Evolutionary conservation across 2,329 filamentous ascomycete genomes (phyloP), one percentile per base, ranked within the genome.

Genomic region (Amesomyces nigricolor): DNA sequence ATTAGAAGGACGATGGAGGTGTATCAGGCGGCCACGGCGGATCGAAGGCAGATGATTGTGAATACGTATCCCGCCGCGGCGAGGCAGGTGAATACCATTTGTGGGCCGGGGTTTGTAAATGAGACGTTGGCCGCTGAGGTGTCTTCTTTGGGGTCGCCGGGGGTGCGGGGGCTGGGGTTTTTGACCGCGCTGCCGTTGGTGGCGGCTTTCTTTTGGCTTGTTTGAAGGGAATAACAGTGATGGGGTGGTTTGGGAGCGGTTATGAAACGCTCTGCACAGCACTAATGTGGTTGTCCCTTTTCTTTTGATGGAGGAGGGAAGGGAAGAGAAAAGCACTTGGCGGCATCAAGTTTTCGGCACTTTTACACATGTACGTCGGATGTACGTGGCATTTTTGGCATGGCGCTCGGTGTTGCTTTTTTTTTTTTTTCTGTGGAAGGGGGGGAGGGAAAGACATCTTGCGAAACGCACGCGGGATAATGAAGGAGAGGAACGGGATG

Each of bases 1-100:
- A 76, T 94, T 43, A 78, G 85, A 65, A 77, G 88, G 58, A 92
- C 88, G 4, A 95, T 97, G 90, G 78, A 78, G 26, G 80, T 95
- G 16, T 96, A 88, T 70, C 83, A 87, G 51, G 72, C 80, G 0
- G 86, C 86, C 30, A 83, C 88, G 0, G 76, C 79, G 13, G 82
- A 91, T 63, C 75, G 81, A 37, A 79, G 75, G 3, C 83, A 88
- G 62, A 80, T 83, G 7, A 78, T 97, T 46, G 80, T 81, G 26
- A 69, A 75, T 14, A 88, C 85, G 0, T 97, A 96, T 68, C 71
- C 78, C 5, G 65, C 73, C 9, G 90, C 91, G 0, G 91, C 92
- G 0, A 72, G 79, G 59, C 81, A 87, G 64, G 78, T 97, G 50
- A 87, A 96, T 66, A 75, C 81, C 10, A 76, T 78, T 3, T 87